Base-by-base conservation (phyloP, 345 rosid species). In the Arabis hirsuta region DNA sequence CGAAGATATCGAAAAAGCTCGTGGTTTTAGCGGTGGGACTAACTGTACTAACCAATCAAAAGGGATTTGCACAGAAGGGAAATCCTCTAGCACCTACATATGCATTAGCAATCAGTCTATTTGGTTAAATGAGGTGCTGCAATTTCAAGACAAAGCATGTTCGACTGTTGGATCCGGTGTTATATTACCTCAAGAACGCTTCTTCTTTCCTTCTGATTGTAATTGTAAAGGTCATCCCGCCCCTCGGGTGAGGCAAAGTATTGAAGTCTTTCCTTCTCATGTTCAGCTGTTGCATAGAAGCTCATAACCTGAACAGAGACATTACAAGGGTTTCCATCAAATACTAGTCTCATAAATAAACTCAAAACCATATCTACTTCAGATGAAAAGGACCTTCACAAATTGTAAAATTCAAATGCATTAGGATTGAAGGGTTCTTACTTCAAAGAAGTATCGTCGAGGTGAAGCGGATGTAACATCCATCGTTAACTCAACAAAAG, bases 381-480 rank as follows among this genome's bases (percentile, higher is more conserved):
- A 22, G 24, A 22, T 22, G 24, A 36, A 48, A 38, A 47, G 9
- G 39, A 69, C 9, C 12, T 42, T 58, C 27, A 20, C 14, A 60
- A 36, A 6, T 58, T 52, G 24, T 50, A 12, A 19, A 48, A 39
- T 66, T 11, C 66, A 66, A 47, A 47, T 24, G 12, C 65, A 38
- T 41, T 19, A 73, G 65, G 72, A 77, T 73, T 62, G 38, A 79
- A 67, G 64, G 76, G 79, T 63, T 57, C 88, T 84, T 84, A 84
- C 99, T 96, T 95, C 97, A 2, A 95, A 95, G 82, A 91, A 91
- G 84, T 88, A 90, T 38, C 97, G 85, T 7, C 97, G 70, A 8
- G 96, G 99, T 55, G 97, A 86, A 61, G 96, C 94, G 10, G 97
- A 95, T 77, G 96, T 82, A 62, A 95, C 82, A 85, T 95, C 99